Evolutionary conservation across 2,329 filamentous ascomycete species (phyloP).

Genomic region (Sporothrix inflata): DNA sequence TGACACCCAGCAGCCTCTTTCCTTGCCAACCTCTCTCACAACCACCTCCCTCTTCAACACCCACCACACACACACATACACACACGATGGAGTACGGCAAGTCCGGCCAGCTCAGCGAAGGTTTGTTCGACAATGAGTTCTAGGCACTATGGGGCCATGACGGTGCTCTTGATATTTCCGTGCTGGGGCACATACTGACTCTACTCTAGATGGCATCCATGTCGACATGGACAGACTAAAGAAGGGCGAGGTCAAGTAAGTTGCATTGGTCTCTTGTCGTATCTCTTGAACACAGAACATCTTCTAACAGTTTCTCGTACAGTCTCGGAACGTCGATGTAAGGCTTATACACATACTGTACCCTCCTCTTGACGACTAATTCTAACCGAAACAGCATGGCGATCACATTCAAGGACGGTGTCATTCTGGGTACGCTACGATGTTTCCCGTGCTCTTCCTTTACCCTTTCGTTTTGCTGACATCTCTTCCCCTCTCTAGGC

Average conservation of each 20-base stretch:
- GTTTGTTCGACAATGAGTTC: conserved; percentile 37
- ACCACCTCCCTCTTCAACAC: not conserved
- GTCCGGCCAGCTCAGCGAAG: conserved; percentile 66
- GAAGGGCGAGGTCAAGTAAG: conserved; percentile 98
- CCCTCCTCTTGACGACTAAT: not conserved
- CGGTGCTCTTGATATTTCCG: not conserved
- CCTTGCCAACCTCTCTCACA: not conserved
- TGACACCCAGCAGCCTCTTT: not conserved
- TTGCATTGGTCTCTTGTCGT: conserved; percentile 32
- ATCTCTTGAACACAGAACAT: not conserved
- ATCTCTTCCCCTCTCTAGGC: conserved; percentile 52
- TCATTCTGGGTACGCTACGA: conserved; percentile 73
- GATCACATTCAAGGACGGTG: conserved; percentile 97
- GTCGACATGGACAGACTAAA: conserved; percentile 98
- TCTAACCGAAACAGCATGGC: conserved; percentile 72
- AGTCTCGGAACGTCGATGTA: conserved; percentile 98
- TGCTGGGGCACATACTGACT: not conserved
- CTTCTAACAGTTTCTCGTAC: conserved; percentile 40
- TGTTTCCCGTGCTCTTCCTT: not conserved
- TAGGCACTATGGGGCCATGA: not conserved
- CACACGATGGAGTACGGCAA: conserved; percentile 65
- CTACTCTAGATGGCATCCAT: conserved; percentile 86
- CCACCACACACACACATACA: not conserved
- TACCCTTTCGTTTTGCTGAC: not conserved
- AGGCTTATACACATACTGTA: conserved; percentile 28